These are phyloP conservation scores for Fusarium redolens DNA, from an alignment of 2,329 filamentous ascomycete genomes.

Conservation along the genomic window DNA sequence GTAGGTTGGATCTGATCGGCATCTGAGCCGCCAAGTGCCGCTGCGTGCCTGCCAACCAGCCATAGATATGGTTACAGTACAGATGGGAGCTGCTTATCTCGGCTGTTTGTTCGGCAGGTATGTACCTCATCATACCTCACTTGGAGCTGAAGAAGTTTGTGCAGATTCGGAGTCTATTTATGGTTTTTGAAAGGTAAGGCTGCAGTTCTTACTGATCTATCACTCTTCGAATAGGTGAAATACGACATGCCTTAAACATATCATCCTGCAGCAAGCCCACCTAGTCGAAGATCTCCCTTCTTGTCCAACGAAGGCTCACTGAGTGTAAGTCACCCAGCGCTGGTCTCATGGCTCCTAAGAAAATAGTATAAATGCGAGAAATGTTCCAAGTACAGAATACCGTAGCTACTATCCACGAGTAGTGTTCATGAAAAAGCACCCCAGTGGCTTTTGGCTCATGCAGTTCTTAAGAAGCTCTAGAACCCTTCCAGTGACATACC, in stretches of 20 bases:
- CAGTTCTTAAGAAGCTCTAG: constrained; percentile 17
- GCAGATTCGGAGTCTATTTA: not conserved
- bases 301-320: not conserved
- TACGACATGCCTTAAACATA: not conserved
- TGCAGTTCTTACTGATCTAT: not conserved
- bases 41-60: constrained; percentile 3
- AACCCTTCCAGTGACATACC: constrained; percentile 32
- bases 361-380: not conserved
- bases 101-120: not conserved
- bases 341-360: not conserved
- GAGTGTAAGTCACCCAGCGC: not conserved
- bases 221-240: not conserved
- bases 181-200: not conserved
- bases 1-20: constrained; percentile 25
- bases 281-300: not conserved
- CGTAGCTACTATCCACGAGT: not conserved
- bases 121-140: not conserved
- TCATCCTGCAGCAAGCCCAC: not conserved
- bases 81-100: not conserved
- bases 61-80: not conserved
- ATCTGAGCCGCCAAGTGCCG: constrained; percentile 37
- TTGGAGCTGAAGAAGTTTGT: not conserved
- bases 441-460: not conserved
- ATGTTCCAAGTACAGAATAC: not conserved
- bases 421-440: not conserved